Base-by-base conservation (phyloP, 2,329 filamentous ascomycete species). In the Penicillium sp. region DNA sequence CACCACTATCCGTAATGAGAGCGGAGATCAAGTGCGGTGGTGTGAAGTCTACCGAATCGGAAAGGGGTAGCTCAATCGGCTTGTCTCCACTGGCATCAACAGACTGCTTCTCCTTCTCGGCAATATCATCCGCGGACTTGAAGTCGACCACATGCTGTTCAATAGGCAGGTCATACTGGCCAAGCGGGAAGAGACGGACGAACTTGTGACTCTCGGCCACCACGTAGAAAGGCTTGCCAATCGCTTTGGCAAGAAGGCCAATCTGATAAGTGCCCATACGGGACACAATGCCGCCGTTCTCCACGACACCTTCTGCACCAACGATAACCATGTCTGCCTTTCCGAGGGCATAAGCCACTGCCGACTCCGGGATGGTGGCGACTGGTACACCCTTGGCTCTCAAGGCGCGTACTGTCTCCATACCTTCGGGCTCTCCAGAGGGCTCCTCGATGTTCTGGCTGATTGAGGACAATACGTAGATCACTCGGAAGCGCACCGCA, bases 201-300 rank as follows among this genome's bases (percentile, higher is more conserved):
- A 99, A 97, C 79, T 99, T 99, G 82, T 99, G 95, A 69, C 91
- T 96, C 80, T 99, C 95, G 1, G 90, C 90, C 5, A 95, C 92
- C 17, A 96, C 92, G 71, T 96, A 96, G 68, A 98, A 91, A 0
- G 90, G 90, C 63, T 91, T 88, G 41, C 88, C 86, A 62, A 85
- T 84, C 14, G 84, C 84, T 69, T 88, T 88, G 5, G 93, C 92
- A 54, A 97, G 80, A 67, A 92, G 81, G 1, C 91, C 93, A 67
- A 98, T 89, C 79, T 96, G 92, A 68, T 91, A 94, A 4, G 87
- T 89, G 28, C 94, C 94, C 78, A 98, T 85, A 51, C 93, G 83
- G 25, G 90, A 94, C 67, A 99, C 91, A 67, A 98, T 90, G 39
- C 94, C 94, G 52, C 95, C 95, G 72, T 96, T 96, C 72, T 96